A percentile compares a stretch with the other conserved stretches of the same genome.
Evolutionary conservation across 192 early-diverging fungal species (phyloP).

Genomic region (Coemansia sp.): DNA sequence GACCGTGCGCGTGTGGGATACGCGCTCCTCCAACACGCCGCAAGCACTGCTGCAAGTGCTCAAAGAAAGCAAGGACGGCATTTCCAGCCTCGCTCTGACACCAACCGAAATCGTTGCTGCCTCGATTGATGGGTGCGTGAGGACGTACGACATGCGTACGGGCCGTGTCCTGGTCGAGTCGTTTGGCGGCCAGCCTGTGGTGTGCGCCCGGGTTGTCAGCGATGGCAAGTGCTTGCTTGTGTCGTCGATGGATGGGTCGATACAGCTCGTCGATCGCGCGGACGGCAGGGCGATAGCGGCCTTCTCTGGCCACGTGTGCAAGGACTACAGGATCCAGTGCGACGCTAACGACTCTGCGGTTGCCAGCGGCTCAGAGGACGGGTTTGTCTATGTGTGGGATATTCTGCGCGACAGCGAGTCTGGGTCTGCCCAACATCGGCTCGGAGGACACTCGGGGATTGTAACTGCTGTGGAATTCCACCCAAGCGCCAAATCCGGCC

Average conservation of each 20-base stretch:
- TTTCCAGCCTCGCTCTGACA: constrained; percentile 73
- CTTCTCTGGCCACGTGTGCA: constrained; percentile 83
- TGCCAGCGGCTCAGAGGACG: constrained; percentile 90
- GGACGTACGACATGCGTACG: constrained; percentile 86
- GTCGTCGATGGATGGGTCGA: constrained; percentile 72
- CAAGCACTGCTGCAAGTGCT: constrained; percentile 78
- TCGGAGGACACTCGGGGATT: constrained; percentile 40
- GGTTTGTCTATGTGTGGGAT: constrained; percentile 86
- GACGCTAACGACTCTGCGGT: constrained; percentile 74
- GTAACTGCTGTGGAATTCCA: constrained; percentile 42
- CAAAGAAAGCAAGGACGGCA: constrained; percentile 84
- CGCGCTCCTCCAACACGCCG: constrained; percentile 29
- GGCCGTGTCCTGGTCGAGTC: constrained; percentile 71
- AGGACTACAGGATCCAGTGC: constrained; percentile 74
- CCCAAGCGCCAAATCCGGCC: constrained; percentile 13
- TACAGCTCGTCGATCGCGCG: constrained; percentile 83
- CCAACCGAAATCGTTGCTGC: constrained; percentile 76
- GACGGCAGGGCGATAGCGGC: constrained; percentile 73
- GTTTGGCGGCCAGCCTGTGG: constrained; percentile 81
- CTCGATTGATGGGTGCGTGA: constrained; percentile 82
- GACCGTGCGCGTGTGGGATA: constrained; percentile 58
- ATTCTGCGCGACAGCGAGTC: constrained; percentile 61
- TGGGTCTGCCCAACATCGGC: not conserved
- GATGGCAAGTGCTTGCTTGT: constrained; percentile 77
- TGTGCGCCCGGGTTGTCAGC: constrained; percentile 67